phyloP scores from a whole-genome alignment of 2,329 filamentous ascomycete genomes.

The Xylaria sp. region DNA sequence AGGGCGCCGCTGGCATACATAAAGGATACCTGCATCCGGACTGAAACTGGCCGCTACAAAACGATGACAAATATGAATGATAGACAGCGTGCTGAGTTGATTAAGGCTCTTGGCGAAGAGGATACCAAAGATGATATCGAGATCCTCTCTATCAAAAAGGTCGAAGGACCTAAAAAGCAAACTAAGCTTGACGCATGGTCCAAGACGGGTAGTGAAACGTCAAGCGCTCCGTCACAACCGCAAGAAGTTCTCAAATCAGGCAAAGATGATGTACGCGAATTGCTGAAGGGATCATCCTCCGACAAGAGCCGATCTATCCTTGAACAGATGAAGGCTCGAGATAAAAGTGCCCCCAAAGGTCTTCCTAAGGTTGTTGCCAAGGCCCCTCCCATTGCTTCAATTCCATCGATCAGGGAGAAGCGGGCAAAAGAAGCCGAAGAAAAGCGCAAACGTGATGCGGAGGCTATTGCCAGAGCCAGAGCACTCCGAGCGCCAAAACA shows the following conservation, averaged over 20 bases:
- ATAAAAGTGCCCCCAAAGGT: slow-evolving; percentile 35
- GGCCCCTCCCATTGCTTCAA: slow-evolving; percentile 46
- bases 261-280: slow-evolving; percentile 54
- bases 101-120: slow-evolving; percentile 65
- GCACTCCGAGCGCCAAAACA: slow-evolving; percentile 58
- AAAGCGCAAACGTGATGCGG: slow-evolving; percentile 73
- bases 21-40: slow-evolving; percentile 69
- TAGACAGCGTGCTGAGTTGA: slow-evolving; percentile 83
- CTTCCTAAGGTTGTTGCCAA: slow-evolving; percentile 39
- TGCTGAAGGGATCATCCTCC: slow-evolving; percentile 51
- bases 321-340: slow-evolving; percentile 51
- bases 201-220: slow-evolving; percentile 51
- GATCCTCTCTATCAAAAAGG: slow-evolving; percentile 50
- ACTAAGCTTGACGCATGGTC: slow-evolving; percentile 67
- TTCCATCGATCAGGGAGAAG: slow-evolving; percentile 70
- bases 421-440: slow-evolving; percentile 78
- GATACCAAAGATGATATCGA: slow-evolving; percentile 58
- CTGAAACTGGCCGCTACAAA: slow-evolving; percentile 59
- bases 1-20: slow-evolving; percentile 65
- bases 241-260: slow-evolving; percentile 44
- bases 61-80: slow-evolving; percentile 80
- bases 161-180: slow-evolving; percentile 57
- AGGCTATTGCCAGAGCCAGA: slow-evolving; percentile 72
- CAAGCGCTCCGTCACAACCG: slow-evolving; percentile 29
- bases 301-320: slow-evolving; percentile 53